A percentile compares a stretch with the other conserved stretches of the same genome.
phyloP scores from a whole-genome alignment of 2,329 filamentous ascomycete genomes.

The Cercospora zeina region DNA sequence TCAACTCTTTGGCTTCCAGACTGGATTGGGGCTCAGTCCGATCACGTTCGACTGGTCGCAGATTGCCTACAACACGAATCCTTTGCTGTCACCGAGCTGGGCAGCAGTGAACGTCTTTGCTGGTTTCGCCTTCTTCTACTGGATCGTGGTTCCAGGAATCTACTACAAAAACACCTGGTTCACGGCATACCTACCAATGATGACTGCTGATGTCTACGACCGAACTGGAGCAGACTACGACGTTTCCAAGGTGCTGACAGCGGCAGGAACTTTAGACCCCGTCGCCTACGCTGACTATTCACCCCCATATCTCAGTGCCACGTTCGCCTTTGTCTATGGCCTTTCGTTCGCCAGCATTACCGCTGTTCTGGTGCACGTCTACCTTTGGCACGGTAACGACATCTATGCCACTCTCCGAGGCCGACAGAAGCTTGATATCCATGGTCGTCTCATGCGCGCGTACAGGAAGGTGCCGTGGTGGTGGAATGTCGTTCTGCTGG shows the following conservation, averaged over 20 bases:
- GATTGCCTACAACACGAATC: slow-evolving; percentile 82
- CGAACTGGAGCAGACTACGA: slow-evolving; percentile 79
- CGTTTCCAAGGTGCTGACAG: slow-evolving; percentile 72
- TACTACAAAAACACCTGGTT: slow-evolving; percentile 63
- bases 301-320: slow-evolving; percentile 43
- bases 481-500: slow-evolving; percentile 54
- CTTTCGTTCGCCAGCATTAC: slow-evolving; percentile 44
- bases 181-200: slow-evolving; percentile 81
- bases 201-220: slow-evolving; percentile 82
- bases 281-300: slow-evolving; percentile 46
- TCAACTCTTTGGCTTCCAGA: slow-evolving; percentile 76
- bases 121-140: slow-evolving; percentile 48
- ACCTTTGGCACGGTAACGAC: slow-evolving; percentile 42
- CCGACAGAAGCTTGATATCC: slow-evolving; percentile 43
- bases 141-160: slow-evolving; percentile 46
- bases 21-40: slow-evolving; percentile 77
- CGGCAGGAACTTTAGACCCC: slow-evolving; percentile 31
- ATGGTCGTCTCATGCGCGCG: slow-evolving; percentile 77
- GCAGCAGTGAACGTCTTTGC: slow-evolving; percentile 47
- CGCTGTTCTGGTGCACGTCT: slow-evolving; percentile 41
- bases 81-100: slow-evolving; percentile 43
- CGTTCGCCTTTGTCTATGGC: slow-evolving; percentile 44
- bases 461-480: slow-evolving; percentile 78
- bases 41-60: slow-evolving; percentile 92
- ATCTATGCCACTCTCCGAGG: slow-evolving; percentile 37